Evolutionary conservation across 441 rosid genomes (phyloP), one percentile per base, ranked within the genome.

Genomic region (Pelargonium cotyledonis): DNA sequence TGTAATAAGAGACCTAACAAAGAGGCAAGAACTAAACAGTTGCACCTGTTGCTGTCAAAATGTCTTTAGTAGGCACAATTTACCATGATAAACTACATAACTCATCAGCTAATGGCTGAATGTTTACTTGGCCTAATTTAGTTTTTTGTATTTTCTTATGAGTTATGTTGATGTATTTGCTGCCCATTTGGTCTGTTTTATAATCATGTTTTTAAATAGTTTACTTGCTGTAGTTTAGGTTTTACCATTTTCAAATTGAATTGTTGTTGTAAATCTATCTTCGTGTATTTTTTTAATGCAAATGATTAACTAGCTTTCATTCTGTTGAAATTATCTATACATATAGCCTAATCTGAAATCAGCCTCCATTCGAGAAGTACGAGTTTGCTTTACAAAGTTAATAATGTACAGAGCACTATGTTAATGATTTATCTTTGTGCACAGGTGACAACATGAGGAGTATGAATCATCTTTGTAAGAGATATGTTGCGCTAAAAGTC

Each of bases 401-500:
- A 0, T 21, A 21, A 21, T 21, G 23, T 21, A 21, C 23, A 21
- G 23, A 21, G 23, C 23, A 21, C 23, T 21, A 21, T 21, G 23
- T 21, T 21, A 21, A 8, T 43, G 47, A 14, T 12, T 65, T 51
- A 11, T 21, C 67, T 61, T 49, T 73, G 18, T 58, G 35, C 44
- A 29, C 77, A 76, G 82, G 35, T 67, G 67, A 63, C 77, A 71
- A 69, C 40, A 63, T 64, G 31, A 70, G 76, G 62, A 60, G 41
- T 1, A 67, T 79, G 67, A 70, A 65, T 60, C 80, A 79, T 68
- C 80, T 63, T 81, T 64, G 72, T 18, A 88, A 61, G 84, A 85
- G 96, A 90, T 80, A 81, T 68, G 80, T 88, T 74, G 98, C 95
- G 60, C 68, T 92, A 5, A 88, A 88, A 77, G 82, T 92, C 70